Percentiles rank a stretch among this genome's conserved stretches.
phyloP scores from a whole-genome alignment of 2,329 filamentous ascomycete genomes.

The Clarireedia monteithiana region DNA sequence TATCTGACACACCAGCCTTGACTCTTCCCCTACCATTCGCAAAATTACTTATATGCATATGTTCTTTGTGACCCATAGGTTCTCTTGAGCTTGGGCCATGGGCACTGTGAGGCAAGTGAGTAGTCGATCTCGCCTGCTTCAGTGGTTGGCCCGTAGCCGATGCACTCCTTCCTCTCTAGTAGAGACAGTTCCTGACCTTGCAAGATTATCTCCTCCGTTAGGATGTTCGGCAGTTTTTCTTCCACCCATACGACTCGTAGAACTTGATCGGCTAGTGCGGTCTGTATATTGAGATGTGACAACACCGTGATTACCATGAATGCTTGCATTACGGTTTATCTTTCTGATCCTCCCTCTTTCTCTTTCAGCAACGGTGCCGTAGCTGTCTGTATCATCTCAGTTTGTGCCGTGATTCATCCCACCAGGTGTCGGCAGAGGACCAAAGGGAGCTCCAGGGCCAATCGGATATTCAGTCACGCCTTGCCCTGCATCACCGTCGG shows the following conservation, averaged over 20 bases:
- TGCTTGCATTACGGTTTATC: neutral
- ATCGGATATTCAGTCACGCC: neutral
- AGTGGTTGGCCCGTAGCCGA: neutral
- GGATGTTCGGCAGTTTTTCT: neutral
- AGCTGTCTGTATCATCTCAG: neutral
- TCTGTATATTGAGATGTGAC: neutral
- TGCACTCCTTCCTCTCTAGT: neutral
- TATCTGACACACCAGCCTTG: neutral
- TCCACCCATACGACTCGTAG: too few relatives aligned
- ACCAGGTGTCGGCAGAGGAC: neutral
- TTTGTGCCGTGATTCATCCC: neutral
- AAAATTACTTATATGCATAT: neutral
- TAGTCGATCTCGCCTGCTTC: neutral
- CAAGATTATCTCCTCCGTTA: neutral
- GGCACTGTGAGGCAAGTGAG: neutral
- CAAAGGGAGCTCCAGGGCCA: neutral
- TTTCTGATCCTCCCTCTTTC: neutral
- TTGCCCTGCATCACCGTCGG: neutral
- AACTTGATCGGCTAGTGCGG: neutral
- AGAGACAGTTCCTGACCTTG: neutral
- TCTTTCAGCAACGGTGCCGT: neutral
- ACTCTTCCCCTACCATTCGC: neutral
- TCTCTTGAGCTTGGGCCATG: neutral
- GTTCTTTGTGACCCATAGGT: too few relatives aligned
- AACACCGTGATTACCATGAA: neutral